Conservation (phyloP, 2,329 filamentous ascomycete genomes). For the Stachybotrys chlorohalonatus region DNA sequence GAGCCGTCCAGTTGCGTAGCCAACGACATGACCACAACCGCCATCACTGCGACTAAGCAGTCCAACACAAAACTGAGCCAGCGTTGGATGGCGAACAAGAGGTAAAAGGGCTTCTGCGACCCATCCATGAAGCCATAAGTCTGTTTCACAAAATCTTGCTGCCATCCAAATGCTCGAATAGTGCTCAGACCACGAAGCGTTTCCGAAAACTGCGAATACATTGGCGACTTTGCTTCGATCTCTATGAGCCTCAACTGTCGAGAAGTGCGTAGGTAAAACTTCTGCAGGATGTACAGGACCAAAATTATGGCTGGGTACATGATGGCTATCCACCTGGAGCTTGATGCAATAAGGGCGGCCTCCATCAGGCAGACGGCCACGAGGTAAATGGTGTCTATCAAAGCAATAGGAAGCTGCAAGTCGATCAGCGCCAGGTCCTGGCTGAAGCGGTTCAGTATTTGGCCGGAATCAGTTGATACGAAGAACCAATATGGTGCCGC, state of each 20-base stretch:
- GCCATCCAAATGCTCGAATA: conserved; percentile 41
- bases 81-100: conserved; percentile 38
- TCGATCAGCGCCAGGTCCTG: conserved; percentile 30
- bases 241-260: conserved; percentile 47
- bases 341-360: conserved; percentile 29
- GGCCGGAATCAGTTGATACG: conserved; percentile 20
- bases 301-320: conserved; percentile 35
- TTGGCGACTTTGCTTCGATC: conserved; percentile 48
- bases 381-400: conserved; percentile 10
- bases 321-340: conserved; percentile 30
- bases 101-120: conserved; percentile 42
- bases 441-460: conserved; percentile 27
- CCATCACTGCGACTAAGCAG: conserved; percentile 20
- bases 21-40: conserved; percentile 19
- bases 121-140: conserved; percentile 33
- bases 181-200: conserved; percentile 36
- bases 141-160: conserved; percentile 24
- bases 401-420: conserved; percentile 18
- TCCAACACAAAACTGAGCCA: conserved; percentile 42
- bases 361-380: conserved; percentile 9
- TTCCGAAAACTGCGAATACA: conserved; percentile 29
- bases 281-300: conserved; percentile 38
- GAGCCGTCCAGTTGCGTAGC: conserved; percentile 18
- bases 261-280: conserved; percentile 47
- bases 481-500: conserved; percentile 24